Base-by-base conservation (phyloP, 139 green algal species). In the Coccomyxa sp. region DNA sequence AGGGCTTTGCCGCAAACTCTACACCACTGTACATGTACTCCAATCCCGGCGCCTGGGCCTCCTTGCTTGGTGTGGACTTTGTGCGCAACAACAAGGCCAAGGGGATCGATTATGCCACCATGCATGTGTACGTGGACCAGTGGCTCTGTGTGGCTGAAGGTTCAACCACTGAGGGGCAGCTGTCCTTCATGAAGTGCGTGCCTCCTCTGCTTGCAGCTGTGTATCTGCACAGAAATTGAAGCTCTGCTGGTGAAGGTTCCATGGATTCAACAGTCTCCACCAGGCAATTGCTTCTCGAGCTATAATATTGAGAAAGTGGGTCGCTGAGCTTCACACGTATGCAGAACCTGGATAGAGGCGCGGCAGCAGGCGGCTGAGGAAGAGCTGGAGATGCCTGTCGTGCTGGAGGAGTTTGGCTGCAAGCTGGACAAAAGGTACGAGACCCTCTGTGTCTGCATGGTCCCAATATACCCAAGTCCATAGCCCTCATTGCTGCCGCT, bases 81-180 rank as follows among this genome's bases (percentile, higher is more conserved):
- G 82, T 86, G 10, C 27, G 27, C n/a, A 88, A 94, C 79, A 81
- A 90, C 82, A 57, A 57, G 23, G 27, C 86, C 57, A 57, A 78
- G 21, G 32, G 58, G 32, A 91, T 94, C 58, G 90, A 93, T 80
- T 94, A 91, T 81, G 86, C 85, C 16, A 83, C 88, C 58, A 82
- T 92, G 31, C 91, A 94, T 83, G n/a, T 87, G 12, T 94, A 89
- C 88, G 78, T 82, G 13, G 86, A 90, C 80, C 90, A 93, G 76
- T 94, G 90, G 90, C 31, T 63, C 30, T 80, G 76, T 32, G 76
- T 80, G 30, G 76, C 76, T 3, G 76, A 80, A 32, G 76, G 76
- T 32, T 28, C 76, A 18, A 60, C 31, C 76, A 21, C 15, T 14
- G 16, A 80, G 31, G 76, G 76, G 16, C 76, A 80, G 76, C 76